phyloP scores from a whole-genome alignment of 2,329 filamentous ascomycete species.

The Fusarium circinatum region DNA sequence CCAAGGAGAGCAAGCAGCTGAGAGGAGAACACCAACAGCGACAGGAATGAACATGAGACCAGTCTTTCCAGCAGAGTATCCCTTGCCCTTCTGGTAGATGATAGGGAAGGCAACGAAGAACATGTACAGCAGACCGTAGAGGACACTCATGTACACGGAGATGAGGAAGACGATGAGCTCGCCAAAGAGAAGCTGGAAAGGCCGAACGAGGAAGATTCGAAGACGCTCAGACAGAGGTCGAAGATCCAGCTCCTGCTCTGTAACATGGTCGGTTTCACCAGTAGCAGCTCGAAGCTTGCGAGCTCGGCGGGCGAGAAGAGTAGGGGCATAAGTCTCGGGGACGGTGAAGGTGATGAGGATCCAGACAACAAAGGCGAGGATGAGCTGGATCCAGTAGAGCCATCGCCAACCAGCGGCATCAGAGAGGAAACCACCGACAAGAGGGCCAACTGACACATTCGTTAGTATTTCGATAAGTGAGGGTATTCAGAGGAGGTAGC shows the following conservation, averaged over 20 bases:
- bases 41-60: constrained; percentile 90
- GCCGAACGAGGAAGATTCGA: constrained; percentile 79
- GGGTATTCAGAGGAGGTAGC: constrained; percentile 20
- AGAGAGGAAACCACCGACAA: constrained; percentile 80
- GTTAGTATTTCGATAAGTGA: constrained; percentile 3
- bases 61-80: constrained; percentile 76
- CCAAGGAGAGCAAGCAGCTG: constrained; percentile 73
- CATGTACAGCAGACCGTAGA: constrained; percentile 81
- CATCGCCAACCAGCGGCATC: constrained; percentile 81
- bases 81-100: constrained; percentile 83
- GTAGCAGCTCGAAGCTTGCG: constrained; percentile 76
- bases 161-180: constrained; percentile 90
- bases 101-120: constrained; percentile 78
- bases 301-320: constrained; percentile 76
- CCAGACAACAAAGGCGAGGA: constrained; percentile 76
- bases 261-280: constrained; percentile 74
- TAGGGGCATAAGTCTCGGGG: constrained; percentile 87
- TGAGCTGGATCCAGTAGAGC: constrained; percentile 89
- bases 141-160: constrained; percentile 84
- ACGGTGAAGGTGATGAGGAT: constrained; percentile 86
- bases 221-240: constrained; percentile 76
- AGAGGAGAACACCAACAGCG: constrained; percentile 77
- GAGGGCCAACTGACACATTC: constrained; percentile 65
- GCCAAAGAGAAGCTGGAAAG: constrained; percentile 84
- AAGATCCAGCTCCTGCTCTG: constrained; percentile 82